Conservation (phyloP, 2,329 filamentous ascomycete species). For the Cercospora sesami region DNA sequence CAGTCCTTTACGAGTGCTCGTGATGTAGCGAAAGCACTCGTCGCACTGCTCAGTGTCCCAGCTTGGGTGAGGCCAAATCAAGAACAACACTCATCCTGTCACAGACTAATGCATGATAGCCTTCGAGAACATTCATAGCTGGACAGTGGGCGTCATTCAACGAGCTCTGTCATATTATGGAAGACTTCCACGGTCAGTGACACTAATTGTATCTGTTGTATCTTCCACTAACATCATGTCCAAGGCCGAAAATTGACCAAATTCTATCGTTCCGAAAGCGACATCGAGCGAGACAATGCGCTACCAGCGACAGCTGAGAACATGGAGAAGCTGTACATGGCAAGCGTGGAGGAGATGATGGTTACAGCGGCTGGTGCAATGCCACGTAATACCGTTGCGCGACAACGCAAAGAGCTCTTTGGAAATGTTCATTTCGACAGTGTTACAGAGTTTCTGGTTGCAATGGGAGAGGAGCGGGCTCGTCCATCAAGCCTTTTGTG, state of each 20-base stretch:
- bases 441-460: background rate
- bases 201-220: background rate
- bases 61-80: background rate
- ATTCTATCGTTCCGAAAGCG: background rate
- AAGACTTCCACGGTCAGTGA: background rate
- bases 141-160: background rate
- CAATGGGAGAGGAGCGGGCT: background rate
- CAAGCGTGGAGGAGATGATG: background rate
- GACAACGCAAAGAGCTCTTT: background rate
- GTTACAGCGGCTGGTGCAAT: background rate
- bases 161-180: background rate
- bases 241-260: background rate
- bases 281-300: background rate
- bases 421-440: background rate
- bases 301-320: background rate
- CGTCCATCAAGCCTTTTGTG: background rate
- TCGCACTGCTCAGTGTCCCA: background rate
- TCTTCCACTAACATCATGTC: background rate
- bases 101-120: background rate
- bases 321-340: background rate
- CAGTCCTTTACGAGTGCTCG: background rate
- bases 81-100: background rate
- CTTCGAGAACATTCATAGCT: background rate
- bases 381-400: background rate
- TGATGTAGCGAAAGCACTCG: background rate